Conservation (phyloP, 106 monocot genomes). For the Iris macrosiphon region DNA sequence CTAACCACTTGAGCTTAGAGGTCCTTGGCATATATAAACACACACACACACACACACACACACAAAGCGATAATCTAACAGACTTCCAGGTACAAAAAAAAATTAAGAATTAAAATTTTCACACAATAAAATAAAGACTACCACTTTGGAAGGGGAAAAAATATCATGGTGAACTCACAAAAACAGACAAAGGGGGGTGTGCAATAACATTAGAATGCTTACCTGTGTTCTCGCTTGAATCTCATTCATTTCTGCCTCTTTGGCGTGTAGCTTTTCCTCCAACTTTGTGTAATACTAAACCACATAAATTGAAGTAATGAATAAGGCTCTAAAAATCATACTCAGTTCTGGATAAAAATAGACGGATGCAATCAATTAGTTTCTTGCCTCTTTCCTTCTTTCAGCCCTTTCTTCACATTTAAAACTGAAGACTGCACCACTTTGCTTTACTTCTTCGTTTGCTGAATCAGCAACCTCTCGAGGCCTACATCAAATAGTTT, state of each 20-base stretch:
- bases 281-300: slow-evolving; percentile 48
- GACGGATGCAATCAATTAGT: background rate
- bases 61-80: too few relatives aligned
- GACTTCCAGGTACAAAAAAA: too few relatives aligned
- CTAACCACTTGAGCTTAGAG: too few relatives aligned
- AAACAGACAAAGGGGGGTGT: too few relatives aligned
- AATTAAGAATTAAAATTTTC: too few relatives aligned
- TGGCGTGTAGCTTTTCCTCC: slow-evolving; percentile 57
- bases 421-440: slow-evolving; percentile 28
- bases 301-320: background rate
- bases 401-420: slow-evolving; percentile 75
- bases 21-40: too few relatives aligned
- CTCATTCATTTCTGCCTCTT: slow-evolving; percentile 45
- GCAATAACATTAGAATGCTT: background rate
- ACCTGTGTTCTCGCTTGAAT: slow-evolving; percentile 63
- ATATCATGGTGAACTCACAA: too few relatives aligned
- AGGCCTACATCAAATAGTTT: slow-evolving; percentile 18
- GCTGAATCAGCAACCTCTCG: slow-evolving; percentile 3
- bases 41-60: too few relatives aligned
- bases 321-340: background rate
- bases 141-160: too few relatives aligned
- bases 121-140: too few relatives aligned
- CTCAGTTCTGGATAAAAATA: background rate
- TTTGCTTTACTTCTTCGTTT: slow-evolving; percentile 21
- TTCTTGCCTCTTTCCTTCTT: slow-evolving; percentile 65